Percentiles rank a stretch among this genome's conserved stretches.
Conservation (phyloP, 1,139 yeast species). For the Magnusiomyces suaveolens region DNA sequence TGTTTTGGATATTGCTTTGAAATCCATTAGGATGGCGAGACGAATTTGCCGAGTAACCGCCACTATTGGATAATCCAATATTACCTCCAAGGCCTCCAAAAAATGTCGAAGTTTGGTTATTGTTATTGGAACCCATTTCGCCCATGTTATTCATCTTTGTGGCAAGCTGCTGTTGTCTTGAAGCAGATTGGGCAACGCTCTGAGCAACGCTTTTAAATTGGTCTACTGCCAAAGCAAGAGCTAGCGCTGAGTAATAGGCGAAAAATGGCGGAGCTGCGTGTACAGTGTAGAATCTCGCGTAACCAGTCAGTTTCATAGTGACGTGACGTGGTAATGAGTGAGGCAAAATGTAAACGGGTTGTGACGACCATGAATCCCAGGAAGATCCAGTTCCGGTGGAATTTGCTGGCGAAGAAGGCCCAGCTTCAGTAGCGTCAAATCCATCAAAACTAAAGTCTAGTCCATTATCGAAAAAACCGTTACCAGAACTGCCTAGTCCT, state of each 20-base stretch:
- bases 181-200: not conserved
- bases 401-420: conserved; percentile 1
- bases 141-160: not conserved
- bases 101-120: not conserved
- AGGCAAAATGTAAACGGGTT: not conserved
- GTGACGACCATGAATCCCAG: not conserved
- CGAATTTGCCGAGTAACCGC: not conserved
- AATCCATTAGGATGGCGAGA: not conserved
- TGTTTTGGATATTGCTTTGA: not conserved
- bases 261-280: conserved; percentile 6
- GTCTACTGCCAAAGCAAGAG: conserved; percentile 1
- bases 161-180: not conserved
- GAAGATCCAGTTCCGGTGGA: not conserved
- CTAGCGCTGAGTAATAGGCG: conserved; percentile 1
- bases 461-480: not conserved
- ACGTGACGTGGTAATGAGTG: not conserved
- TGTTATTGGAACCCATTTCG: not conserved
- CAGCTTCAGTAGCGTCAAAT: not conserved
- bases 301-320: not conserved
- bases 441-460: not conserved
- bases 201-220: conserved; percentile 3
- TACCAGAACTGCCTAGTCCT: not conserved
- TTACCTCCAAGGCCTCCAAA: not conserved
- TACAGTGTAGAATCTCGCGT: conserved; percentile 1
- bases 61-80: not conserved